Base-by-base conservation (phyloP, 768 basidiomycete genomes). In the Boletus tomentosulus region DNA sequence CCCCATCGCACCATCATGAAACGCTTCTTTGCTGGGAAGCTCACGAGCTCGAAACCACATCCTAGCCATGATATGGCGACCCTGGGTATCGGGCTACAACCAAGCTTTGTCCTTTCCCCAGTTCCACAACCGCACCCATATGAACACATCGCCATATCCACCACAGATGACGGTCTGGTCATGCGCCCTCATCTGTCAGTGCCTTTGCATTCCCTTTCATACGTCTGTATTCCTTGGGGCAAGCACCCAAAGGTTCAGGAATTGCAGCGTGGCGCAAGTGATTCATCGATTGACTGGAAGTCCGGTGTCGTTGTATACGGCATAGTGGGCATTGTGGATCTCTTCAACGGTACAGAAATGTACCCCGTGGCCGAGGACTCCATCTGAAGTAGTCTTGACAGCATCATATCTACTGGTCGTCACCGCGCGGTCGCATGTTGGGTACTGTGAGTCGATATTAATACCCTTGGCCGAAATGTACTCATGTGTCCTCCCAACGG, bases 351-450 rank as follows among this genome's bases (percentile, higher is more conserved):
- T 92, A 70, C 37, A 51, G 42, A 56, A 41, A 27, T 54, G 3
- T 44, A 42, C 31, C 43, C 24, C 24, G 25, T 50, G 48, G 15
- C 4, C 19, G 42, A 39, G 16, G 6, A 39, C 39, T 44, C 49
- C 16, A 27, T 59, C 59, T 65, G n/a, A 69, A 33, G 42, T 46
- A 28, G 34, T 35, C 22, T 56, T 47, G 46, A 50, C 62, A 92
- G 91, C 80, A 34, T 87, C 90, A 9, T 85, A 91, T 73, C 70
- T 93, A 16, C 71, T 93, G 42, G 86, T 90, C 4, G 80, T 93
- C 45, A 84, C 82, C 19, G 76, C 81, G 2, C 79, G 80, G 54
- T 72, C 73, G 43, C 78, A 84, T 56, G 74, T 87, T 12, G 91
- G 91, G 55, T 74, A 78, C 58, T 66, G 91, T 89, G 66, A 71